phyloP scores from a whole-genome alignment of 1,284 basidiomycete species.

The Cryptococcus wingfieldii region DNA sequence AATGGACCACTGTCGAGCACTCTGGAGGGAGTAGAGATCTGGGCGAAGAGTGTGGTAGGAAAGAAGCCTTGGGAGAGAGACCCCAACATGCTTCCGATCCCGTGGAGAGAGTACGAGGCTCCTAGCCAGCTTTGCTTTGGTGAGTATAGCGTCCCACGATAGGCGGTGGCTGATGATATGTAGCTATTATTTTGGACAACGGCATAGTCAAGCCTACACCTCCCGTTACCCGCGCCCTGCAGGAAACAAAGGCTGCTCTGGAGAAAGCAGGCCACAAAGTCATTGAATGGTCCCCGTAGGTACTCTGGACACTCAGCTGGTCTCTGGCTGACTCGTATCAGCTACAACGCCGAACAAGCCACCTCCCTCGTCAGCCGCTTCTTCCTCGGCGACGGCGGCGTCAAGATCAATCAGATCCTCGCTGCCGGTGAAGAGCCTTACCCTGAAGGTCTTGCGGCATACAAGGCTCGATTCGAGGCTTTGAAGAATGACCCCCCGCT shows the following conservation, averaged over 20 bases:
- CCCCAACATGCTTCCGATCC: slow-evolving; percentile 59
- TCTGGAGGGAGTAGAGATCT: slow-evolving; percentile 59
- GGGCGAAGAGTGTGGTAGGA: slow-evolving; percentile 54
- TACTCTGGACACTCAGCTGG: not conserved
- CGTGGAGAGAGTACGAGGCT: slow-evolving; percentile 63
- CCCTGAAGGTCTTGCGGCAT: slow-evolving; percentile 24
- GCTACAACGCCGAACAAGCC: slow-evolving; percentile 19
- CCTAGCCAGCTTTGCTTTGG: slow-evolving; percentile 60
- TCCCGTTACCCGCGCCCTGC: slow-evolving; percentile 62
- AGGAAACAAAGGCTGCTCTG: slow-evolving; percentile 58
- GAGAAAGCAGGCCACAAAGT: slow-evolving; percentile 62
- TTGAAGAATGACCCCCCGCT: slow-evolving; percentile 17
- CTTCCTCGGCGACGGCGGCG: slow-evolving; percentile 40
- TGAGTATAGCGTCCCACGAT: slow-evolving; percentile 14
- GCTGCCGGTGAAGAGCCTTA: slow-evolving; percentile 28
- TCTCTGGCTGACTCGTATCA: not conserved
- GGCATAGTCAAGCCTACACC: slow-evolving; percentile 64
- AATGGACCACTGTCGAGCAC: slow-evolving; percentile 65
- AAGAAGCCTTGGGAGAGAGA: slow-evolving; percentile 66
- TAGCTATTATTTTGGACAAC: slow-evolving; percentile 52
- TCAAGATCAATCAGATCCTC: slow-evolving; percentile 32
- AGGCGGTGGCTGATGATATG: not conserved
- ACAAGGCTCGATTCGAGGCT: slow-evolving; percentile 18
- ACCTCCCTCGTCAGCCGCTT: slow-evolving; percentile 24
- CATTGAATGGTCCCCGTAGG: slow-evolving; percentile 44